phyloP scores from a whole-genome alignment of 495 filamentous ascomycete genomes.

The Clavariopsis aquatica region DNA sequence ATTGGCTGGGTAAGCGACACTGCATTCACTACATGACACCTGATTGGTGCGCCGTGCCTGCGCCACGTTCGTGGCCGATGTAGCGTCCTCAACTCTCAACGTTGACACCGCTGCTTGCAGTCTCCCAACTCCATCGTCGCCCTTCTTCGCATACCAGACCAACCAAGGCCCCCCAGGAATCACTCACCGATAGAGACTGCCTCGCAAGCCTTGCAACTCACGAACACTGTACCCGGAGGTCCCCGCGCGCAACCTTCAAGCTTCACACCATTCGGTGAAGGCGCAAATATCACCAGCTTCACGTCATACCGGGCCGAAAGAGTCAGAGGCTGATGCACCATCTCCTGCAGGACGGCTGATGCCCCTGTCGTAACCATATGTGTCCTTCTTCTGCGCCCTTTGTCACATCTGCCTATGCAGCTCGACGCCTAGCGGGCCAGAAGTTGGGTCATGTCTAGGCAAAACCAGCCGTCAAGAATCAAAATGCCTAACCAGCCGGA shows the following conservation, averaged over 20 bases:
- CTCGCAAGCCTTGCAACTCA: constrained; percentile 2
- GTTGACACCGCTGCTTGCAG: constrained; percentile 12
- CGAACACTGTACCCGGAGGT: not conserved
- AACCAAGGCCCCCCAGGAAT: not conserved
- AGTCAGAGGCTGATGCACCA: constrained; percentile 16
- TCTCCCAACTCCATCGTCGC: not conserved
- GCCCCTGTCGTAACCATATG: not conserved
- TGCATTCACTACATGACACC: not conserved
- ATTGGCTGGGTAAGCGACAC: not conserved
- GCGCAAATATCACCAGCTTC: constrained; percentile 7
- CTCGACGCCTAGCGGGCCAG: not conserved
- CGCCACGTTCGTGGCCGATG: not conserved
- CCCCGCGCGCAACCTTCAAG: not conserved
- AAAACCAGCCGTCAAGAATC: constrained; percentile 8
- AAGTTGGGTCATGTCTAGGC: constrained; percentile 6
- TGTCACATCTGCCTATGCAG: constrained; percentile 13
- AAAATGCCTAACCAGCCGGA: constrained; percentile 26
- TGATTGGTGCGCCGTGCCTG: not conserved
- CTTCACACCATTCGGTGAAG: constrained; percentile 15
- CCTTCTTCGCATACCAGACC: constrained; percentile 10
- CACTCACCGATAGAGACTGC: constrained; percentile 24
- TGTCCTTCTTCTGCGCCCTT: constrained; percentile 1
- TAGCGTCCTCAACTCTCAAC: not conserved
- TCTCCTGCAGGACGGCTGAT: constrained; percentile 16
- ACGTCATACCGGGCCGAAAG: constrained; percentile 9